Evolutionary conservation across 495 filamentous ascomycete species (phyloP), one percentile per base, ranked within the genome.

Genomic region (Talaromyces adpressus): DNA sequence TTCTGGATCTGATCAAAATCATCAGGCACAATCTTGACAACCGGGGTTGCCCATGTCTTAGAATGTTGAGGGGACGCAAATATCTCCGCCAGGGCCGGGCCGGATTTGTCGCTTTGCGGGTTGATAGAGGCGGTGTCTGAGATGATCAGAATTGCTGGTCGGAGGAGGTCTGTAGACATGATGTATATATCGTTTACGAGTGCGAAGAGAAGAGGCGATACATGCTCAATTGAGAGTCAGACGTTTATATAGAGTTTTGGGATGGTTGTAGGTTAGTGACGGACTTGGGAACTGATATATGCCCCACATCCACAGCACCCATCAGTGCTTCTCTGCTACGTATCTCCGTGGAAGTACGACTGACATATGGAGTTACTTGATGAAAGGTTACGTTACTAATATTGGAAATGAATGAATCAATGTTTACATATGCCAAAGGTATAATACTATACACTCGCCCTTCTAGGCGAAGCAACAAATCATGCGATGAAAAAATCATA

Each of bases 51-150:
- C 92, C 93, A 98, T 71, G 81, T 80, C 20, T 75, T 80, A 8
- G 73, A 76, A 51, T 86, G 87, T 11, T 53, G 11, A 20, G 77
- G 72, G 3, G 58, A 60, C 32, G 81, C 74, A 69, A 98, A 90
- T 27, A 90, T 83, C 29, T 88, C 79, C 6, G 82, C 77, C 20
- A 98, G 81, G 16, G 82, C 77, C 27, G 78, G 77, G 12, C 84
- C 81, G 18, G 89, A 85, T 61, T 83, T 81, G 76, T 98, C 94
- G 2, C 91, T 86, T 18, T 88, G 85, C 0, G 92, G 88, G 75
- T 96, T 89, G 67, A 85, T 77, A 25, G 86, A 86, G 36, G 94
- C 94, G n/a, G 95, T 98, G 59, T 96, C 94, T 2, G 94, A 98
- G 51, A 98, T 83, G 68, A 98, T 83, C 36, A 98, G 82, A 51